Conservation (phyloP, 2,329 filamentous ascomycete genomes). For the Lecanicillium sp. region DNA sequence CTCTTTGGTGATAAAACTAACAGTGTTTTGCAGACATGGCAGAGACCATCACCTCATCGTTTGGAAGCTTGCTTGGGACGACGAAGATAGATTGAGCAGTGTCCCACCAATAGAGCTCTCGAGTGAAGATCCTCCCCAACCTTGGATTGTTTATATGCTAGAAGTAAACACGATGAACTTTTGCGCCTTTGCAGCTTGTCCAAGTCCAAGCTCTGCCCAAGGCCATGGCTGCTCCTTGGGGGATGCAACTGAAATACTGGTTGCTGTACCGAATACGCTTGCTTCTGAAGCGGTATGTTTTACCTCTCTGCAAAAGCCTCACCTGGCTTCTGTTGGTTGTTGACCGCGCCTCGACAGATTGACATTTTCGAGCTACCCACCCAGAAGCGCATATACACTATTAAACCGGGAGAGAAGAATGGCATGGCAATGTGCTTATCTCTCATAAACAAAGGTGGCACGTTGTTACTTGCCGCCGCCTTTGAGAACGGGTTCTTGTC, state of each 20-base stretch:
- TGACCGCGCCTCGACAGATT: constrained; percentile 36
- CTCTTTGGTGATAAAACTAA: too few relatives aligned
- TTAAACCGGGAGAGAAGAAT: constrained; percentile 40
- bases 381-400: constrained; percentile 56
- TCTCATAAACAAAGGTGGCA: constrained; percentile 42
- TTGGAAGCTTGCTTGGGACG: constrained; percentile 61
- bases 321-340: background rate
- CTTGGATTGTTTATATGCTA: constrained; percentile 79
- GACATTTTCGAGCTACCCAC: constrained; percentile 79
- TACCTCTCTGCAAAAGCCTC: constrained; percentile 3
- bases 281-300: constrained; percentile 57
- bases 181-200: constrained; percentile 68
- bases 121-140: constrained; percentile 45
- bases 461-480: constrained; percentile 60
- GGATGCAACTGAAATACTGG: constrained; percentile 38
- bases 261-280: constrained; percentile 75
- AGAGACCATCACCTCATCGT: constrained; percentile 80
- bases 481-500: constrained; percentile 79
- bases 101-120: constrained; percentile 61
- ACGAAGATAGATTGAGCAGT: constrained; percentile 58
- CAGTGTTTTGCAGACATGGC: constrained; percentile 58
- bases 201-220: constrained; percentile 17
- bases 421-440: constrained; percentile 87
- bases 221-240: background rate
- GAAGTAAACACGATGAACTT: constrained; percentile 94